Conservation (phyloP, 805 yeast species). For the Pichia deserticola region DNA sequence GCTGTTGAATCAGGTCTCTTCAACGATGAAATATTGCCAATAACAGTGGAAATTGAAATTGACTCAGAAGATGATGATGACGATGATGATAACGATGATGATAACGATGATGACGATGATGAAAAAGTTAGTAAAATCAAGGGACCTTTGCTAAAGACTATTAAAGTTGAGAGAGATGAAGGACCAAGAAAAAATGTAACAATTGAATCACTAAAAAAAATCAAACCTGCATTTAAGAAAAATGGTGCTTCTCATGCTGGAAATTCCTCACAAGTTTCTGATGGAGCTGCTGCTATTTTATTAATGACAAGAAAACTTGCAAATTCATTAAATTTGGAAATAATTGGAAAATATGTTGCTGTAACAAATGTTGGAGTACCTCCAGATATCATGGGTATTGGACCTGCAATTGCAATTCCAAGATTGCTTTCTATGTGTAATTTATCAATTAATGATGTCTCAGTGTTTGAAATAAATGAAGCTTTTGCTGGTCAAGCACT, state of each 20-base stretch:
- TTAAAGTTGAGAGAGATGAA: constrained; percentile 38
- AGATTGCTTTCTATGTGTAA: constrained; percentile 42
- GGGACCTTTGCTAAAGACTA: constrained; percentile 19
- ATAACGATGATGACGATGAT: constrained; percentile 1
- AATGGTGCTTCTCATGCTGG: constrained; percentile 93
- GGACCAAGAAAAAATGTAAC: constrained; percentile 90
- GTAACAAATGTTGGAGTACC: constrained; percentile 87
- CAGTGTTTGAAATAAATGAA: constrained; percentile 84
- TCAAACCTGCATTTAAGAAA: constrained; percentile 80
- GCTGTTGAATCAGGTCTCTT: constrained; percentile 71
- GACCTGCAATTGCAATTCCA: constrained; percentile 96
- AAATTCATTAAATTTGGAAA: constrained; percentile 58
- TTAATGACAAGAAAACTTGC: constrained; percentile 84
- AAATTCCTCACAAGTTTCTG: constrained; percentile 91
- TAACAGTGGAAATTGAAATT: constrained; percentile 51
- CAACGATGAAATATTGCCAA: constrained; percentile 82
- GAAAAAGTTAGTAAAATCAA: not conserved
- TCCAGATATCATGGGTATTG: constrained; percentile 96
- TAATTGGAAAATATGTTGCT: constrained; percentile 73
- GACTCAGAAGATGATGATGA: constrained; percentile 52
- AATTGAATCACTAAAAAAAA: constrained; percentile 60
- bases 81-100: constrained; percentile 7
- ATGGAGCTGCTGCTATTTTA: constrained; percentile 90
- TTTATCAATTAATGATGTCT: constrained; percentile 55
- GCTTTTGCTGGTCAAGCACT: constrained; percentile 95